These are phyloP conservation scores for Saccharum hybrid DNA, from an alignment of 202 grass and related monocot species.

Conservation along the genomic window DNA sequence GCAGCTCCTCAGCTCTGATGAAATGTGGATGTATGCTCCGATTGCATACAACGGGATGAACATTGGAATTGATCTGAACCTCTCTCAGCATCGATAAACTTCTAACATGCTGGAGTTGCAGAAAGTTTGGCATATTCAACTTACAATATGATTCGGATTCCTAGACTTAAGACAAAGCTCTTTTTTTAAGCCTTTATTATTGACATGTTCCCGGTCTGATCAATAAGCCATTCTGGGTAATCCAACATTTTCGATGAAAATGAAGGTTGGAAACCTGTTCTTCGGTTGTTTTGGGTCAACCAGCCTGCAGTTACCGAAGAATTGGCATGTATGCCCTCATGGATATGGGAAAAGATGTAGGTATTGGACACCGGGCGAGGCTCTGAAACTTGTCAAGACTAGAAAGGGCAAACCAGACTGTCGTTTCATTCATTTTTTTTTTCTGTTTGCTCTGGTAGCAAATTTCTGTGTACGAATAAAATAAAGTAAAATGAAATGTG, in stretches of 20 bases:
- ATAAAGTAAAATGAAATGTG: neutral
- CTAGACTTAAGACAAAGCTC: neutral
- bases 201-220: conserved; percentile 35
- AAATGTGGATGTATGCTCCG: conserved; percentile 90
- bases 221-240: conserved; percentile 42
- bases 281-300: conserved; percentile 12
- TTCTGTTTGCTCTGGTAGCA: conserved; percentile 39
- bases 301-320: conserved; percentile 37
- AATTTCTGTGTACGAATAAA: conserved; percentile 33
- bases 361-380: conserved; percentile 33
- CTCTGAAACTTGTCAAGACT: conserved; percentile 47
- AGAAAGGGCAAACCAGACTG: conserved; percentile 17
- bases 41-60: conserved; percentile 88
- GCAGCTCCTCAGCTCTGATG: conserved; percentile 83
- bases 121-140: conserved; percentile 5
- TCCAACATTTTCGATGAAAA: conserved; percentile 23
- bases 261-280: conserved; percentile 26
- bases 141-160: conserved; percentile 15
- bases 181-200: conserved; percentile 7
- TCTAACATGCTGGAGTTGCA: conserved; percentile 13
- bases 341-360: conserved; percentile 7
- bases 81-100: conserved; percentile 42
- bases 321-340: conserved; percentile 17
- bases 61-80: conserved; percentile 72
- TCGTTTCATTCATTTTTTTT: neutral